Conservation (phyloP, 1,139 yeast species). For the Taiozyma sp. region DNA sequence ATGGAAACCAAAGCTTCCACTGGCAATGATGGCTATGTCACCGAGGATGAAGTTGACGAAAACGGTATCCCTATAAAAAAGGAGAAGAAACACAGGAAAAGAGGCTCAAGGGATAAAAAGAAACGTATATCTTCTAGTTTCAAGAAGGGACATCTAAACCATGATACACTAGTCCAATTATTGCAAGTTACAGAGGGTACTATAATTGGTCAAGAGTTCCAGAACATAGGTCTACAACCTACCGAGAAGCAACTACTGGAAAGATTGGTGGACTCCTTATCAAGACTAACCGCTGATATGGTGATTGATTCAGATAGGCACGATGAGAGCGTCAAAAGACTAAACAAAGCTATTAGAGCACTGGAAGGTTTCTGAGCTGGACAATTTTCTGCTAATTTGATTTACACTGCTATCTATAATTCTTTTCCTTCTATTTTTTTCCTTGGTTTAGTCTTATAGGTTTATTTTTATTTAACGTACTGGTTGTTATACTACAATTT, state of each 20-base stretch:
- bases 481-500: neutral
- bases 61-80: neutral
- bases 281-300: slow-evolving; percentile 86
- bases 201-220: slow-evolving; percentile 46
- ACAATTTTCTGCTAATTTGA: neutral
- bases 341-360: slow-evolving; percentile 77
- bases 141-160: slow-evolving; percentile 20
- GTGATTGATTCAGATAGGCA: slow-evolving; percentile 75
- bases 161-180: slow-evolving; percentile 21
- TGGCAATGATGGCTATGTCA: slow-evolving; percentile 21
- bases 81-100: slow-evolving; percentile 3
- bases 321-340: slow-evolving; percentile 73
- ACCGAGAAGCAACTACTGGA: slow-evolving; percentile 80
- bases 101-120: slow-evolving; percentile 9
- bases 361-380: slow-evolving; percentile 65
- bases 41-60: slow-evolving; percentile 18
- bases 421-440: neutral
- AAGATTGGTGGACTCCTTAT: slow-evolving; percentile 78
- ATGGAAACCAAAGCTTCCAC: slow-evolving; percentile 2
- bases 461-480: neutral
- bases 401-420: neutral
- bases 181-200: slow-evolving; percentile 25
- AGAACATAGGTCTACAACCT: slow-evolving; percentile 65
- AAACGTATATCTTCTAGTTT: slow-evolving; percentile 6
- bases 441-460: neutral